Conservation (phyloP, 2,329 filamentous ascomycete genomes). For the Sclerotinia subarctica region DNA sequence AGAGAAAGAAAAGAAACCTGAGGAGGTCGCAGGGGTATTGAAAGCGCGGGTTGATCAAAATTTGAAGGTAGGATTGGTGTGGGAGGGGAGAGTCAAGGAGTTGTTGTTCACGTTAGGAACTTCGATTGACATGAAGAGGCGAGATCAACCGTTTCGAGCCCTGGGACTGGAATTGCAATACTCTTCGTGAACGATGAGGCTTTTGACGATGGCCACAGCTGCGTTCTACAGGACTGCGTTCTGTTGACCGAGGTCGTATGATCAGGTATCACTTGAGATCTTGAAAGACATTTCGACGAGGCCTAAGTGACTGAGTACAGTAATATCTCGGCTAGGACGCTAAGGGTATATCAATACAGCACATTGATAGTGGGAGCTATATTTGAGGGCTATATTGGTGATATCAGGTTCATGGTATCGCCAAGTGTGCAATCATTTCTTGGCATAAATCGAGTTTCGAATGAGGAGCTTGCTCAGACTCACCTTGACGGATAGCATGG, state of each 20-base stretch:
- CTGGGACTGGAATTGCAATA: constrained; percentile 80
- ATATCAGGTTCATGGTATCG: background rate
- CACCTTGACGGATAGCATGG: background rate
- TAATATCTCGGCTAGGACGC: background rate
- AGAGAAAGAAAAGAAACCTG: constrained; percentile 43
- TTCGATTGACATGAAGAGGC: constrained; percentile 72
- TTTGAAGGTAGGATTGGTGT: constrained; percentile 78
- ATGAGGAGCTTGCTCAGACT: background rate
- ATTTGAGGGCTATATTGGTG: background rate
- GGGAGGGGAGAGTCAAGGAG: constrained; percentile 92
- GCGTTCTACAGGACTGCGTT: background rate
- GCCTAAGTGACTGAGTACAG: background rate
- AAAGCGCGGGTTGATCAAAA: constrained; percentile 90
- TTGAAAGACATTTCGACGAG: background rate
- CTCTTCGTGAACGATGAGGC: constrained; percentile 59
- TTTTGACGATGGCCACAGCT: background rate
- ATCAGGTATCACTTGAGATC: background rate
- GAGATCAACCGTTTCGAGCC: constrained; percentile 73
- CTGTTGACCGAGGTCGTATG: background rate
- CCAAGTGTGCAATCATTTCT: background rate
- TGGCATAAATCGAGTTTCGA: background rate
- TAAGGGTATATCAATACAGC: background rate
- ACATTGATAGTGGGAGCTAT: background rate
- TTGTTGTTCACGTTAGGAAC: constrained; percentile 88
- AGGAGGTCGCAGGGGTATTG: constrained; percentile 78